Percentiles rank a stretch among this genome's conserved stretches.
Conservation (phyloP, 495 filamentous ascomycete species). For the Penicillium bialowiezense region DNA sequence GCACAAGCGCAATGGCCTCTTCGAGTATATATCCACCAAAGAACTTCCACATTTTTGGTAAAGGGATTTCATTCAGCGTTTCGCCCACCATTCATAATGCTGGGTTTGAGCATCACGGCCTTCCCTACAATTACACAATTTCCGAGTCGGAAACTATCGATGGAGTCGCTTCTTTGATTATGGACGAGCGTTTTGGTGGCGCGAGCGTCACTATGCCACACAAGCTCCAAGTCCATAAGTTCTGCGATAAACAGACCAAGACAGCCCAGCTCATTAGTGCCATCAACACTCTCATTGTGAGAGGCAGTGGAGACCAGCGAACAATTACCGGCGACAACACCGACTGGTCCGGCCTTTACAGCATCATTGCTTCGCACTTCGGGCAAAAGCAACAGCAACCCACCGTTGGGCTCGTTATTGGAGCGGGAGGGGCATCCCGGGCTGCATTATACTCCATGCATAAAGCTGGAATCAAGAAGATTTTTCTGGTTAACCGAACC, state of each 20-base stretch:
- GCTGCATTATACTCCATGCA: slow-evolving; percentile 39
- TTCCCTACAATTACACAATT: slow-evolving; percentile 62
- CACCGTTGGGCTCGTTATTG: slow-evolving; percentile 36
- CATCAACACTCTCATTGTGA: slow-evolving; percentile 42
- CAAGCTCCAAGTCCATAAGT: slow-evolving; percentile 39
- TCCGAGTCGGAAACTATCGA: slow-evolving; percentile 42
- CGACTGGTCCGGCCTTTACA: slow-evolving; percentile 42
- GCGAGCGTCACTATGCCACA: slow-evolving; percentile 51
- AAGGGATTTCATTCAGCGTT: slow-evolving; percentile 62
- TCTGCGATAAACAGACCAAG: slow-evolving; percentile 34
- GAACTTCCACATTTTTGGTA: slow-evolving; percentile 57
- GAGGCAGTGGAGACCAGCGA: slow-evolving; percentile 16
- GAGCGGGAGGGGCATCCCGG: slow-evolving; percentile 43
- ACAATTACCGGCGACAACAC: slow-evolving; percentile 44
- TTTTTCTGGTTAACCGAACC: slow-evolving; percentile 64
- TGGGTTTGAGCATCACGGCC: slow-evolving; percentile 58
- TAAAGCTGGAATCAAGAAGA: slow-evolving; percentile 58
- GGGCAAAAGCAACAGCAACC: slow-evolving; percentile 5
- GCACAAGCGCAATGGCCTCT: too few species aligned
- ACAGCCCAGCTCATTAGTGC: slow-evolving; percentile 34
- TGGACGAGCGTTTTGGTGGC: slow-evolving; percentile 40
- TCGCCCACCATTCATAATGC: slow-evolving; percentile 71
- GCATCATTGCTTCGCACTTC: slow-evolving; percentile 17
- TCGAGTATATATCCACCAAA: not conserved
- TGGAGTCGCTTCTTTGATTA: slow-evolving; percentile 41